These are phyloP conservation scores for Termitomyces sp. DNA, from an alignment of 768 basidiomycete genomes.

Conservation along the genomic window DNA sequence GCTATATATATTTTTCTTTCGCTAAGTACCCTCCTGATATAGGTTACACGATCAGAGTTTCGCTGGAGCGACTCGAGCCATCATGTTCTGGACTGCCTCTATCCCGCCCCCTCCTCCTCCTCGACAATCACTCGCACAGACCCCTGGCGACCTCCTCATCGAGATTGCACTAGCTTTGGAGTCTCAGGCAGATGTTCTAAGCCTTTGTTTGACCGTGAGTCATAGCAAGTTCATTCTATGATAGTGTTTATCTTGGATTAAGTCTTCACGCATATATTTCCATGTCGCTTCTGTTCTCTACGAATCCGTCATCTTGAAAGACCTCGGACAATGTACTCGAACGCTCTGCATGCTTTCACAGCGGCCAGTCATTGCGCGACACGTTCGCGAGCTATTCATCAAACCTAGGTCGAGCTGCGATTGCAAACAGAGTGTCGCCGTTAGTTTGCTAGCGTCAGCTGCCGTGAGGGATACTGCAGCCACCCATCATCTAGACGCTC, in stretches of 20 bases:
- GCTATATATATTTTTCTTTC: not conserved
- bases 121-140: not conserved
- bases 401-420: conserved; percentile 28
- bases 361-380: conserved; percentile 55
- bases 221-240: not conserved
- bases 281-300: conserved; percentile 57
- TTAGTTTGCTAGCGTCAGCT: conserved; percentile 38
- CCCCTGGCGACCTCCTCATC: conserved; percentile 59
- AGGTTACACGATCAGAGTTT: not conserved
- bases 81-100: conserved; percentile 9
- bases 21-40: not conserved
- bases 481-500: conserved; percentile 50
- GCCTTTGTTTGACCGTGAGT: conserved; percentile 56
- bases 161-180: conserved; percentile 56
- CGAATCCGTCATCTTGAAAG: conserved; percentile 45
- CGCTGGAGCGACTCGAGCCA: not conserved
- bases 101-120: not conserved
- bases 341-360: conserved; percentile 62
- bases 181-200: conserved; percentile 48
- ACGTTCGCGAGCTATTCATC: conserved; percentile 55
- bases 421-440: conserved; percentile 16
- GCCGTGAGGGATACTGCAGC: conserved; percentile 46
- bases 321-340: conserved; percentile 49
- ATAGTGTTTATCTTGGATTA: not conserved
- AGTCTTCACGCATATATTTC: conserved; percentile 53